phyloP scores from a whole-genome alignment of 1,139 yeast genomes.

The Blastobotrys malaysiensis region DNA sequence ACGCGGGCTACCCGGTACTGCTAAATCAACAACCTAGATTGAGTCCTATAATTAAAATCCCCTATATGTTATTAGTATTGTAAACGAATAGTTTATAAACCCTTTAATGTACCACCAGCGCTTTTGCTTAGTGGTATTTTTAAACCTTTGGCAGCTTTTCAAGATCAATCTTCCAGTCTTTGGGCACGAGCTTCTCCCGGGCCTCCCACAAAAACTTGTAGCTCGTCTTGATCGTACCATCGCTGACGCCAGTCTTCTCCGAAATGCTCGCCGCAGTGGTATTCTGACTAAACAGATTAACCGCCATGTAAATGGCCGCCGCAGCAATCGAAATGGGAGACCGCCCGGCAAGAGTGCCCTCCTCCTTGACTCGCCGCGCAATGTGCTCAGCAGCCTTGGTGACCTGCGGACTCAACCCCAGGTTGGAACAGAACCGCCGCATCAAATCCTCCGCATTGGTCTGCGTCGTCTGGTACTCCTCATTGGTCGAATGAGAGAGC shows the following conservation, averaged over 20 bases:
- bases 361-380: slow-evolving; percentile 82
- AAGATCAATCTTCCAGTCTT: slow-evolving; percentile 67
- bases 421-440: slow-evolving; percentile 91
- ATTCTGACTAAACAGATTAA: slow-evolving; percentile 64
- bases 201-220: slow-evolving; percentile 79
- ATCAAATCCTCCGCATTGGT: slow-evolving; percentile 93
- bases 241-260: slow-evolving; percentile 95
- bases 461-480: slow-evolving; percentile 62
- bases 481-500: slow-evolving; percentile 30
- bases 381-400: slow-evolving; percentile 93
- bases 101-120: no score
- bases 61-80: no score
- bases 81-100: no score
- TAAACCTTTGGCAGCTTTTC: slow-evolving; percentile 51
- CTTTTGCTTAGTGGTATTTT: neutral
- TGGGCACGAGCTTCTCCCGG: slow-evolving; percentile 67
- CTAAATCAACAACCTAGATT: no score
- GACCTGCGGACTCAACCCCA: slow-evolving; percentile 79
- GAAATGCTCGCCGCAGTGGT: slow-evolving; percentile 73
- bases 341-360: slow-evolving; percentile 92
- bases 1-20: no score
- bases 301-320: slow-evolving; percentile 92
- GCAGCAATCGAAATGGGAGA: slow-evolving; percentile 98
- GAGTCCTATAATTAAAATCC: no score
- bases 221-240: slow-evolving; percentile 92